Conservation (phyloP, 2,329 filamentous ascomycete species). For the Apiospora hydei region DNA sequence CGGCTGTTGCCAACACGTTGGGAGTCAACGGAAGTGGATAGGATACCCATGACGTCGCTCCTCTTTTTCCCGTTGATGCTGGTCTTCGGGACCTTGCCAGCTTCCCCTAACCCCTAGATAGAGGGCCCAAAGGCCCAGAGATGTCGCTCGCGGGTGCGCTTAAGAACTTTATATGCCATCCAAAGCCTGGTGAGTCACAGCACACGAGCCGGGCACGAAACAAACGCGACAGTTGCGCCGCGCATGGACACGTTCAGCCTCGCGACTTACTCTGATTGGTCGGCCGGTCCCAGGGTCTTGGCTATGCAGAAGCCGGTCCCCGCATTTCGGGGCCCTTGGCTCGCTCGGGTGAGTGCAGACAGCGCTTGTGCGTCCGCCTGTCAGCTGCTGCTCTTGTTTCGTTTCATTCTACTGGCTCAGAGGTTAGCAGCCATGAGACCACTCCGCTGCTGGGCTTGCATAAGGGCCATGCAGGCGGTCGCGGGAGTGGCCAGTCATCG, state of each 20-base stretch:
- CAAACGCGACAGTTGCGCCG: slow-evolving; percentile 27
- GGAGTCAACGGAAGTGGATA: slow-evolving; percentile 13
- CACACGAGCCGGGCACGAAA: slow-evolving; percentile 29
- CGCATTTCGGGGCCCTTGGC: not conserved
- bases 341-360: not conserved
- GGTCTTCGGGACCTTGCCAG: slow-evolving; percentile 6
- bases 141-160: slow-evolving; percentile 31
- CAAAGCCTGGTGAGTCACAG: slow-evolving; percentile 17
- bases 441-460: slow-evolving; percentile 30
- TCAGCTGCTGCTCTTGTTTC: slow-evolving; percentile 36
- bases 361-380: slow-evolving; percentile 23
- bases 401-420: slow-evolving; percentile 39
- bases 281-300: not conserved
- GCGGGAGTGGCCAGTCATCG: slow-evolving; percentile 40
- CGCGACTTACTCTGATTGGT: slow-evolving; percentile 29
- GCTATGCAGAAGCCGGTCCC: slow-evolving; percentile 19
- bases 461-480: slow-evolving; percentile 36
- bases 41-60: slow-evolving; percentile 14
- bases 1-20: not conserved
- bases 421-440: slow-evolving; percentile 38
- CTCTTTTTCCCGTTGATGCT: slow-evolving; percentile 14
- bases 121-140: not conserved
- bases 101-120: not conserved
- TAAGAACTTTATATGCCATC: slow-evolving; percentile 39
- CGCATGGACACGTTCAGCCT: slow-evolving; percentile 35